A percentile compares a stretch with the other conserved stretches of the same genome.
phyloP scores from a whole-genome alignment of 345 rosid genomes.

The Ceriops tagal region DNA sequence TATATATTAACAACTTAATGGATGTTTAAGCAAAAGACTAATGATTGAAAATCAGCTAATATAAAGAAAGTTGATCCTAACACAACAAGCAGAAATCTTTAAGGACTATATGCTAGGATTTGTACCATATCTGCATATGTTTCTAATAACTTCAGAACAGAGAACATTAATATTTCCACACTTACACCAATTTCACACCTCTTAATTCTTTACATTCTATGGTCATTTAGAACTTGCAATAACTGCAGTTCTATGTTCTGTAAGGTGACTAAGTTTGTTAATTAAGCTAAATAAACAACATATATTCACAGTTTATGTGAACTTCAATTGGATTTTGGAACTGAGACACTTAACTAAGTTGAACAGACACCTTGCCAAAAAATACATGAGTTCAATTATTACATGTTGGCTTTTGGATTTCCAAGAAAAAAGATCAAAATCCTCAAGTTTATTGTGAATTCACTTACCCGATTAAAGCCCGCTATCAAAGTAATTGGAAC shows the following conservation, averaged over 20 bases:
- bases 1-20: neutral
- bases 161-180: neutral
- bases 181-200: neutral
- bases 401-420: neutral
- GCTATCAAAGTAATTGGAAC: conserved; percentile 51
- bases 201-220: neutral
- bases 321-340: neutral
- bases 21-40: no score
- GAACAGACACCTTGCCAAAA: neutral
- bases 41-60: no score
- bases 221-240: neutral
- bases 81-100: neutral
- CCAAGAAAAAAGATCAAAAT: neutral
- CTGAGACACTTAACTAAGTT: neutral
- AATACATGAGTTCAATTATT: neutral
- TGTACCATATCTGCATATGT: neutral
- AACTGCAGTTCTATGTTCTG: neutral
- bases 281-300: neutral
- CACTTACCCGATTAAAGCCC: conserved; percentile 48
- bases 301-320: neutral
- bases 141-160: neutral
- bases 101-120: neutral
- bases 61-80: neutral
- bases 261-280: neutral
- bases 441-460: neutral